Conservation (phyloP, 2,329 filamentous ascomycete genomes). For the Pseudogymnoascus sp. region DNA sequence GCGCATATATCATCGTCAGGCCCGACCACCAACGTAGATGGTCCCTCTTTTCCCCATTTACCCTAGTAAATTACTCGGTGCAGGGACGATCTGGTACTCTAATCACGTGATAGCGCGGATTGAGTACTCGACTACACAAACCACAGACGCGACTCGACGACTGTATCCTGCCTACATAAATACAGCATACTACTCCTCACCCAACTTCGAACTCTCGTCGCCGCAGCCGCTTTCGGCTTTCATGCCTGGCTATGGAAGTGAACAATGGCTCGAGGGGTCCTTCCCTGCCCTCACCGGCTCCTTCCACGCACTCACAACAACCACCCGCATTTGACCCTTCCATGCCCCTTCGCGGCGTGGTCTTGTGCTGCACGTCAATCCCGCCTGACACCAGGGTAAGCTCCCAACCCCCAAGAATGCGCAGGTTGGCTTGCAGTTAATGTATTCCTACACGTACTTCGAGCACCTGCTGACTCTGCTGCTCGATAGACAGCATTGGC, state of each 20-base stretch:
- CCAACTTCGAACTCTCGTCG: background rate
- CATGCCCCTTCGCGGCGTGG: constrained; percentile 60
- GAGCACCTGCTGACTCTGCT: constrained; percentile 11
- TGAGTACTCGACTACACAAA: background rate
- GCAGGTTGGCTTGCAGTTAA: constrained; percentile 30
- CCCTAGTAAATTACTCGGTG: background rate
- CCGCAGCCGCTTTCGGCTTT: constrained; percentile 3
- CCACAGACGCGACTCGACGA: background rate
- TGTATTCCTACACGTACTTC: background rate
- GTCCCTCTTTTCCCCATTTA: background rate
- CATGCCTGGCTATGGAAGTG: background rate
- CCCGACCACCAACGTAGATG: background rate
- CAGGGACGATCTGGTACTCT: background rate
- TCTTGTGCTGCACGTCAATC: constrained; percentile 84
- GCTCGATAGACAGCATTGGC: constrained; percentile 45
- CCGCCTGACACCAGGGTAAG: constrained; percentile 69
- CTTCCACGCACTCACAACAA: background rate
- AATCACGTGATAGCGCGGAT: background rate
- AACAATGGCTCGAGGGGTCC: constrained; percentile 1
- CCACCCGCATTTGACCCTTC: constrained; percentile 27
- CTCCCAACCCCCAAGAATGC: constrained; percentile 20
- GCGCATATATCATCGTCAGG: background rate
- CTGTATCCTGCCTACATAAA: background rate
- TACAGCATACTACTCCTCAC: background rate
- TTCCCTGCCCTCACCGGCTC: background rate